Evolutionary conservation across 1,284 basidiomycete genomes (phyloP), one percentile per base, ranked within the genome.

Genomic region (Trichosporon faecale): DNA sequence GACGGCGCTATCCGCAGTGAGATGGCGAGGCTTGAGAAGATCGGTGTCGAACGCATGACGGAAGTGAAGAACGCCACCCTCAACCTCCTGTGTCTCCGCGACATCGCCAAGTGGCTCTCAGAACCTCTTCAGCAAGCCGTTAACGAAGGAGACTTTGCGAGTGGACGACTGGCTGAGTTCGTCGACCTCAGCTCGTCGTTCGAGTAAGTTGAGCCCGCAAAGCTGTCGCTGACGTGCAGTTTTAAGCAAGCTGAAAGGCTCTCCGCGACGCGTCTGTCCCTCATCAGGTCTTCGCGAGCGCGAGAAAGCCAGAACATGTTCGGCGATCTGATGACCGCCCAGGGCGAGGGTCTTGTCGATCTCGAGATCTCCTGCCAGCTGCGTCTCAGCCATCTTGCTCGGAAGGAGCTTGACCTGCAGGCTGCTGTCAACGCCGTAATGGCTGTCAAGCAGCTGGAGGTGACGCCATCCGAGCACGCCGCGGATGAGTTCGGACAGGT

Each of bases 401-500:
- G 95, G 25, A 82, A 87, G 37, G 87, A 89, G 0, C 86, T 88
- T 63, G 88, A 91, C 68, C 82, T 89, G 16, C 94, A 98, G 78
- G 88, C 93, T 61, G 91, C 96, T 0, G 85, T 98, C 65, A 98
- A 97, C 75, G 90, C 95, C 2, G 86, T 95, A 35, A 87, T 91
- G 16, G 88, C 89, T 33, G 92, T 94, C 0, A 90, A 91, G 74
- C 85, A 85, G 57, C 83, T 96, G 23, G 88, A 89, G 72, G 78
- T 75, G 2, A 78, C 46, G 14, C 85, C 86, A 0, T 85, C 89
- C 16, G 85, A 88, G 31, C 72, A 70, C 14, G 77, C 76, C 3
- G 74, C 80, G 35, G 78, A 82, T 76, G 95, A 98, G 80, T 94
- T 94, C 75, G 91, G 95, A 2, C 88, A 91, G 68, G 94, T 98